Base-by-base conservation (phyloP, 2,329 filamentous ascomycete genomes). In the Lizonia empirigonia region DNA sequence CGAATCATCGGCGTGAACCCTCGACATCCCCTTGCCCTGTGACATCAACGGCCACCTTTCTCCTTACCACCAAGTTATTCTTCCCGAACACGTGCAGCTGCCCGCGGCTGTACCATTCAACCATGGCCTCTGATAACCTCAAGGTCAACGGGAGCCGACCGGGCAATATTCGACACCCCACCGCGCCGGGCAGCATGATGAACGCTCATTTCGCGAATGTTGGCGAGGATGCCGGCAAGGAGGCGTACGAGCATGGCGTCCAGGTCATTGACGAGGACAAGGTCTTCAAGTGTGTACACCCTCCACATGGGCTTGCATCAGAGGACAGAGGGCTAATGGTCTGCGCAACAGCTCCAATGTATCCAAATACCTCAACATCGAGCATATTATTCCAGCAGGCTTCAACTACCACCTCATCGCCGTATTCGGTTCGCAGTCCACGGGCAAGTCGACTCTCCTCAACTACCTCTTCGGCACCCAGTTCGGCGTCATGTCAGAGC, bases 381-480 rank as follows among this genome's bases (percentile, higher is more conserved):
- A 91, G 72, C 82, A 89, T 68, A 86, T 96, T 64, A 89, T 91
- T 63, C 86, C 90, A 55, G 86, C 92, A 58, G 94, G 94, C 70
- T 99, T 99, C 84, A 96, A 97, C 79, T 99, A 99, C 78, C 94
- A 99, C 76, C 85, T 99, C 70, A 97, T 99, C 72, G 97, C 93
- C 68, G 94, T 99, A 68, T 99, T 99, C 74, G 94, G 94, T 34
- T 97, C 93, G 50, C 94, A 99, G 80, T 97, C 94, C 18, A 99
- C 94, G 27, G 94, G 94, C 64, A 99, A 99, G 79, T 97, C 94
- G 36, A 99, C 94, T 5, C 83, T 99, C 36, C 85, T 99, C 59
- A 99, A 99, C 79, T 82, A 93, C 76, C 86, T 99, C 50, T 99
- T 99, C 73, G 90, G 91, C 58, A 99, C 94, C 62, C 83, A 92